phyloP scores from a whole-genome alignment of 1,284 basidiomycete species.

The Cryptococcus deneoformans region DNA sequence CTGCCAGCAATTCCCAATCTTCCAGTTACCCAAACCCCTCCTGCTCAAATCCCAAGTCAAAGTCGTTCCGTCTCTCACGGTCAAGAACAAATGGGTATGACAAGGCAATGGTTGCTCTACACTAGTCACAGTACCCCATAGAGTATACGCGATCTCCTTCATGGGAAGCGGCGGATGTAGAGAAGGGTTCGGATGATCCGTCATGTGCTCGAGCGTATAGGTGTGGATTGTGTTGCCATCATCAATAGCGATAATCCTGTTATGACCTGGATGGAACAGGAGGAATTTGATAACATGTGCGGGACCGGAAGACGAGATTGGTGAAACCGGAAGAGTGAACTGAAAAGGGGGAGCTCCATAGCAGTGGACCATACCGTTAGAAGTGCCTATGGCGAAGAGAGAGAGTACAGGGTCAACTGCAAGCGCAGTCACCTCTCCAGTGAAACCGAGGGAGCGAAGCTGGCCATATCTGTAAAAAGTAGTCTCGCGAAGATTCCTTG shows the following conservation, averaged over 20 bases:
- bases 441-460: slow-evolving; percentile 41
- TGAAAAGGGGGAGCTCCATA: slow-evolving; percentile 43
- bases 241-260: slow-evolving; percentile 44
- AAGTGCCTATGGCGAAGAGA: slow-evolving; percentile 66
- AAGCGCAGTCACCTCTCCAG: slow-evolving; percentile 59
- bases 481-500: slow-evolving; percentile 41
- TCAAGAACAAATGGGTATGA: slow-evolving; percentile 45
- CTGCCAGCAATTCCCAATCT: slow-evolving; percentile 70
- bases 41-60: slow-evolving; percentile 68
- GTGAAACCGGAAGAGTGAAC: slow-evolving; percentile 38
- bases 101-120: slow-evolving; percentile 40
- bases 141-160: slow-evolving; percentile 28
- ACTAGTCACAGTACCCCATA: slow-evolving; percentile 34
- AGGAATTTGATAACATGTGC: slow-evolving; percentile 41
- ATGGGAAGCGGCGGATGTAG: slow-evolving; percentile 34
- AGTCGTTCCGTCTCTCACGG: slow-evolving; percentile 46
- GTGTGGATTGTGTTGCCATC: slow-evolving; percentile 38
- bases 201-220: slow-evolving; percentile 32
- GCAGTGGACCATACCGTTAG: slow-evolving; percentile 43
- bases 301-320: slow-evolving; percentile 17
- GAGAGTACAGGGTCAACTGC: slow-evolving; percentile 70
- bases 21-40: slow-evolving; percentile 60
- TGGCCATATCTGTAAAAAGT: slow-evolving; percentile 48
- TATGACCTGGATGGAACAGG: slow-evolving; percentile 45
- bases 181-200: slow-evolving; percentile 31